Conservation (phyloP, 306 rosid genomes). For the Castanea mollissima region DNA sequence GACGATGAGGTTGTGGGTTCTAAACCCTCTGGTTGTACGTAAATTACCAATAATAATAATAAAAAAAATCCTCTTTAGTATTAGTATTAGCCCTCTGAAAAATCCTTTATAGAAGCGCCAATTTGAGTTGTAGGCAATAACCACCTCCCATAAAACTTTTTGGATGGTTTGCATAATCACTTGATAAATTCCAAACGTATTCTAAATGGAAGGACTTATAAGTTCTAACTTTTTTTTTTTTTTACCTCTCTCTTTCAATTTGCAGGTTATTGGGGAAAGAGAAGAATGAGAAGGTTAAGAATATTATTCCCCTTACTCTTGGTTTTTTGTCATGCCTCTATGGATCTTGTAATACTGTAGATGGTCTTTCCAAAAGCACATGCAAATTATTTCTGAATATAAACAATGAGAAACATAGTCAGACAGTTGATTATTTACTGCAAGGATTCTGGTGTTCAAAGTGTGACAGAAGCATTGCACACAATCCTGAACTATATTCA, state of each 20-base stretch:
- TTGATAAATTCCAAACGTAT: too few relatives aligned
- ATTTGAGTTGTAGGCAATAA: too few relatives aligned
- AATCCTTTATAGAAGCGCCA: too few relatives aligned
- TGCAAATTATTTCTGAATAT: slow-evolving; percentile 54
- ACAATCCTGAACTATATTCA: slow-evolving; percentile 34
- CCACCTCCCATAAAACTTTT: too few relatives aligned
- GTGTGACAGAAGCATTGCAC: slow-evolving; percentile 52
- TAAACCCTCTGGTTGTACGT: too few relatives aligned
- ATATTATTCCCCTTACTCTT: slow-evolving; percentile 61
- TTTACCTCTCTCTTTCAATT: slow-evolving; percentile 26
- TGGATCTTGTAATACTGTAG: slow-evolving; percentile 59
- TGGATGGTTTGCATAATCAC: too few relatives aligned
- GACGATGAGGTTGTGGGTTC: too few relatives aligned
- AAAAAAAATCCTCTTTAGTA: too few relatives aligned
- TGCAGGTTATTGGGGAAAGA: slow-evolving; percentile 59
- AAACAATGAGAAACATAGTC: slow-evolving; percentile 41
- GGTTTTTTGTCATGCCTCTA: slow-evolving; percentile 85
- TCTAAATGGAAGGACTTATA: too few relatives aligned
- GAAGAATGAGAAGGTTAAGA: slow-evolving; percentile 50
- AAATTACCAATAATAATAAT: too few relatives aligned
- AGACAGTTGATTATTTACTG: slow-evolving; percentile 52
- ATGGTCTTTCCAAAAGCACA: slow-evolving; percentile 32
- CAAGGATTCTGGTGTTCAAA: slow-evolving; percentile 89
- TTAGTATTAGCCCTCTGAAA: too few relatives aligned
- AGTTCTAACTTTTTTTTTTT: not conserved